These are phyloP conservation scores for Nakazawaea anatomiae DNA, from an alignment of 805 yeast genomes.

Conservation along the genomic window DNA sequence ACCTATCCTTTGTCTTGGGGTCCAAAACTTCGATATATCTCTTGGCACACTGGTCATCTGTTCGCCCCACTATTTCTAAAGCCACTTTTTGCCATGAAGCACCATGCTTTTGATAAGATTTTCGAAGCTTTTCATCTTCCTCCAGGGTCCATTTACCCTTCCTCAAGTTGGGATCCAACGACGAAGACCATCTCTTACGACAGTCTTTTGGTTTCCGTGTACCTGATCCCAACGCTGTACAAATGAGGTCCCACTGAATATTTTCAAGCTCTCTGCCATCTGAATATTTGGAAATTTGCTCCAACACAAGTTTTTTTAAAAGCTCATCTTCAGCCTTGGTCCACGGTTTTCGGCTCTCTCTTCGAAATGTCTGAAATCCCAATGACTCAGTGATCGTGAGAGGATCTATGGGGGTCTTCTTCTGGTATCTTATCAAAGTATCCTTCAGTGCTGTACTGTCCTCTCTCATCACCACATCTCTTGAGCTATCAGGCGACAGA, in stretches of 20 bases:
- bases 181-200: slow-evolving; percentile 80
- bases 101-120: slow-evolving; percentile 65
- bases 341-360: slow-evolving; percentile 67
- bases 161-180: slow-evolving; percentile 73
- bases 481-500: not conserved
- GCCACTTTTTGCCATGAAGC: slow-evolving; percentile 86
- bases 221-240: slow-evolving; percentile 33
- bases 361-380: slow-evolving; percentile 69
- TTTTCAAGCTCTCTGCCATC: slow-evolving; percentile 25
- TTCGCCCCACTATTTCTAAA: slow-evolving; percentile 69
- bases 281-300: slow-evolving; percentile 19
- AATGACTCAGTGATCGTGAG: slow-evolving; percentile 60
- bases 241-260: slow-evolving; percentile 60
- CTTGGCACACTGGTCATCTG: slow-evolving; percentile 94
- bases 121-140: slow-evolving; percentile 64
- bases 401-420: slow-evolving; percentile 36
- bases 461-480: slow-evolving; percentile 11
- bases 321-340: slow-evolving; percentile 63
- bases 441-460: no score
- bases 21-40: slow-evolving; percentile 84
- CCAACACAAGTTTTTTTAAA: slow-evolving; percentile 37
- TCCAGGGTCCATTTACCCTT: slow-evolving; percentile 84
- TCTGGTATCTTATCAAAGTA: not conserved
- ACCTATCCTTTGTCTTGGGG: slow-evolving; percentile 70
- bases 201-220: slow-evolving; percentile 74